phyloP scores from a whole-genome alignment of 768 basidiomycete genomes.

The Boletus subparvulus region DNA sequence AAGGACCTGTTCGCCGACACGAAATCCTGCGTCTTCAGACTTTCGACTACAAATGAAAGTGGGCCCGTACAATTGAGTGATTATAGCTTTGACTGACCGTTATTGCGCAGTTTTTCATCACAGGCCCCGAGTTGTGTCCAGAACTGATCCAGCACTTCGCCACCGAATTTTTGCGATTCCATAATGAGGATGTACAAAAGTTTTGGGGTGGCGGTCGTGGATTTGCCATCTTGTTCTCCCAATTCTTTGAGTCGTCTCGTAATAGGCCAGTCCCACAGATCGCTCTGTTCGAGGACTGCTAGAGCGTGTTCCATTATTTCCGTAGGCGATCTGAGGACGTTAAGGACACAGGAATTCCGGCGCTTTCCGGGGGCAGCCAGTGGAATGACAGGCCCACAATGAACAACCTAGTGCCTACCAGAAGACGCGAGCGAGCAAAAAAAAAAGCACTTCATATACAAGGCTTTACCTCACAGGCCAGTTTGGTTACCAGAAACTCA shows the following conservation, averaged over 20 bases:
- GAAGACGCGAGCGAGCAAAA: no score
- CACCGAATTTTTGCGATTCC: slow-evolving; percentile 2
- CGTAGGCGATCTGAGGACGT: no score
- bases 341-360: no score
- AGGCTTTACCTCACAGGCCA: no score
- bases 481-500: no score
- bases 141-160: background rate
- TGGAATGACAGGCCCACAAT: no score
- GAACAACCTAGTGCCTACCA: no score
- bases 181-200: background rate
- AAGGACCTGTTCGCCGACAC: background rate
- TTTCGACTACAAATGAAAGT: background rate
- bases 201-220: background rate
- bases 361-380: no score
- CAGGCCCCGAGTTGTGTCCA: slow-evolving; percentile 1
- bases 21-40: no score
- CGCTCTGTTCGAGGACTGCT: background rate
- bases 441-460: no score
- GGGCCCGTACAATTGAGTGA: background rate
- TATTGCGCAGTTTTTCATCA: background rate
- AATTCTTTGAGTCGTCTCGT: background rate
- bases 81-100: background rate
- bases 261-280: background rate
- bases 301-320: background rate
- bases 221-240: background rate